Conservation (phyloP, 805 yeast species). For the Candida anglica region DNA sequence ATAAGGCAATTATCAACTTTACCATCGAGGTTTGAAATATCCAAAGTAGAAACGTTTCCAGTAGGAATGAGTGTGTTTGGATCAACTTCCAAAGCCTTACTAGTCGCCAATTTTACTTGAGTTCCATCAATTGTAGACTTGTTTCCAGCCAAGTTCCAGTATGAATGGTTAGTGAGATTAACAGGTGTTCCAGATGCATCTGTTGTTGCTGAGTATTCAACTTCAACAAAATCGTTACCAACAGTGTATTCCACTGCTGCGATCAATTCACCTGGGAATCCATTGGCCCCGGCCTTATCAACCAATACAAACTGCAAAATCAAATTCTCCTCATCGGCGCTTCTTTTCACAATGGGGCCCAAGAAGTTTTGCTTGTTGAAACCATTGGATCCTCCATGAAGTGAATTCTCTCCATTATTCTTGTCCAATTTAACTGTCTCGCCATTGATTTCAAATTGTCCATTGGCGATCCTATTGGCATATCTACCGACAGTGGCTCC, state of each 20-base stretch:
- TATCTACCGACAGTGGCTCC: constrained; percentile 66
- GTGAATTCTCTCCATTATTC: constrained; percentile 21
- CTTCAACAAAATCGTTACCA: constrained; percentile 25
- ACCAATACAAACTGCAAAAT: constrained; percentile 34
- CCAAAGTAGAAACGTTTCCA: constrained; percentile 33
- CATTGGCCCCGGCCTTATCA: constrained; percentile 48
- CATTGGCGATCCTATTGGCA: constrained; percentile 56
- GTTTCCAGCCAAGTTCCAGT: constrained; percentile 45
- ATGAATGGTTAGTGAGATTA: constrained; percentile 60
- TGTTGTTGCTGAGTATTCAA: constrained; percentile 43
- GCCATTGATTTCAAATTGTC: constrained; percentile 39
- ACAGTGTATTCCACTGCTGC: constrained; percentile 43
- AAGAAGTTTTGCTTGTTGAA: constrained; percentile 47
- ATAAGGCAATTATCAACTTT: constrained; percentile 48
- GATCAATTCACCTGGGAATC: constrained; percentile 58
- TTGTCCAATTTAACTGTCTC: constrained; percentile 38
- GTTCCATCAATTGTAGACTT: constrained; percentile 26
- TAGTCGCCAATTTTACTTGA: constrained; percentile 29
- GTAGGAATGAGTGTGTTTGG: constrained; percentile 39
- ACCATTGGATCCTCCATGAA: constrained; percentile 56
- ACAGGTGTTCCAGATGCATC: constrained; percentile 38
- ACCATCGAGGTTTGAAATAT: constrained; percentile 17
- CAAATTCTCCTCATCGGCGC: constrained; percentile 23
- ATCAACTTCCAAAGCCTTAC: constrained; percentile 41
- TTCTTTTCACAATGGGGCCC: constrained; percentile 48